Evolutionary conservation across 164 flowering plant species (phyloP).

Genomic region (Stephania cephalantha): DNA sequence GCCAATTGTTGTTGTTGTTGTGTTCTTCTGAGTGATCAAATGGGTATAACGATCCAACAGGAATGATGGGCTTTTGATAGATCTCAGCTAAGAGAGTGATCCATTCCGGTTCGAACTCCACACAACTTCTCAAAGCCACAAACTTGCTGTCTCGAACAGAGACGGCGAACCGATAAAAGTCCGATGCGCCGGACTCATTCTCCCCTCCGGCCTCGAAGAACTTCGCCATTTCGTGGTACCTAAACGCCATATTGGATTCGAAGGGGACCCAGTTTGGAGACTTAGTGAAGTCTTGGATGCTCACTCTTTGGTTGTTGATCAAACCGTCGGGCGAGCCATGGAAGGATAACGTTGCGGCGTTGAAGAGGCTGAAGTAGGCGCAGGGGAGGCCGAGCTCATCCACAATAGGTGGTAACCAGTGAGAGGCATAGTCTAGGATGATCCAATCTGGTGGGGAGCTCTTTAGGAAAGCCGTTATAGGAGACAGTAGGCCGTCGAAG

Average conservation of each 20-base stretch:
- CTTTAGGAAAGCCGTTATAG: constrained; percentile 26
- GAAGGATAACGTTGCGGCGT: constrained; percentile 29
- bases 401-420: constrained; percentile 49
- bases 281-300: constrained; percentile 25
- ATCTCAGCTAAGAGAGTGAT: constrained; percentile 30
- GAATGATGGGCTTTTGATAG: constrained; percentile 38
- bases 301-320: background rate
- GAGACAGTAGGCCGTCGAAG: constrained; percentile 21
- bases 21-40: background rate
- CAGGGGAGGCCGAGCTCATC: constrained; percentile 21
- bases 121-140: constrained; percentile 35
- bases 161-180: constrained; percentile 20
- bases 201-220: constrained; percentile 9
- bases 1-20: constrained; percentile 23
- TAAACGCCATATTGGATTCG: constrained; percentile 24
- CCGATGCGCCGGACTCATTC: constrained; percentile 25
- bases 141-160: constrained; percentile 28
- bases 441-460: constrained; percentile 37
- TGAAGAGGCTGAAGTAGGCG: constrained; percentile 36
- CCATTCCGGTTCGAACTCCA: constrained; percentile 53
- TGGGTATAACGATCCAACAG: constrained; percentile 48
- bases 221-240: constrained; percentile 27
- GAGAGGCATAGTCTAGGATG: constrained; percentile 45
- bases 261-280: constrained; percentile 50
- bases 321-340: constrained; percentile 33